phyloP scores from a whole-genome alignment of 2,329 filamentous ascomycete genomes.

The Botrytis squamosa region DNA sequence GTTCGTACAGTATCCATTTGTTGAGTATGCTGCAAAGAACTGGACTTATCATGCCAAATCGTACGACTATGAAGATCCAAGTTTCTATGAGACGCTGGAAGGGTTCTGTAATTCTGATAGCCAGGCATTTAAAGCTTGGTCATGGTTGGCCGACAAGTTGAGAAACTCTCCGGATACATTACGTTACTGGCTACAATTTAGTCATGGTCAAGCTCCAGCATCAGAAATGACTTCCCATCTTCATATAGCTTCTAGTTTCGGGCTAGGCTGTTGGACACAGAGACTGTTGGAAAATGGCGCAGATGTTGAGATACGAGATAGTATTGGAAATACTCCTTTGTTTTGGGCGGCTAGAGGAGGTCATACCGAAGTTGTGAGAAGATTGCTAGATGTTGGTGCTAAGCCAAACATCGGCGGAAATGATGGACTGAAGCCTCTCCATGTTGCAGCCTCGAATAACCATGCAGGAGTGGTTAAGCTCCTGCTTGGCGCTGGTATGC shows the following conservation, averaged over 20 bases:
- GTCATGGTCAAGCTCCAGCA: neutral
- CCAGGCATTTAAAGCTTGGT: constrained; percentile 25
- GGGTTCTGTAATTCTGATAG: constrained; percentile 23
- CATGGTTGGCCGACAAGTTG: neutral
- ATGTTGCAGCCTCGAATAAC: constrained; percentile 40
- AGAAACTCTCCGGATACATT: accelerated
- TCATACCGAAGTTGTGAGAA: constrained; percentile 19
- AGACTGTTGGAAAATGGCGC: constrained; percentile 19
- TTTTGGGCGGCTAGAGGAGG: constrained; percentile 32
- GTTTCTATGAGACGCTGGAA: constrained; percentile 22
- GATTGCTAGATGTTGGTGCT: constrained; percentile 26
- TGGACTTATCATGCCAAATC: constrained; percentile 25
- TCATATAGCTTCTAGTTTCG: constrained; percentile 26
- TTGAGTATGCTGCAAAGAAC: constrained; percentile 28
- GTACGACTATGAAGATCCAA: constrained; percentile 25
- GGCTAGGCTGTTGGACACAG: constrained; percentile 22
- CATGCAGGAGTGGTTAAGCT: constrained; percentile 35
- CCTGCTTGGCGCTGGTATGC: constrained; percentile 40
- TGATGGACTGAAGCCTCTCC: constrained; percentile 40
- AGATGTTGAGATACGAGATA: constrained; percentile 23
- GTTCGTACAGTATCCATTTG: constrained; percentile 24
- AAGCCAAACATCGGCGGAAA: constrained; percentile 32
- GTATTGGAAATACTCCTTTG: constrained; percentile 26
- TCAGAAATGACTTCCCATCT: constrained; percentile 27
- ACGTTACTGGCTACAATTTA: neutral